Base-by-base conservation (phyloP, 208 protist species). In the Trypanosoma avium region DNA sequence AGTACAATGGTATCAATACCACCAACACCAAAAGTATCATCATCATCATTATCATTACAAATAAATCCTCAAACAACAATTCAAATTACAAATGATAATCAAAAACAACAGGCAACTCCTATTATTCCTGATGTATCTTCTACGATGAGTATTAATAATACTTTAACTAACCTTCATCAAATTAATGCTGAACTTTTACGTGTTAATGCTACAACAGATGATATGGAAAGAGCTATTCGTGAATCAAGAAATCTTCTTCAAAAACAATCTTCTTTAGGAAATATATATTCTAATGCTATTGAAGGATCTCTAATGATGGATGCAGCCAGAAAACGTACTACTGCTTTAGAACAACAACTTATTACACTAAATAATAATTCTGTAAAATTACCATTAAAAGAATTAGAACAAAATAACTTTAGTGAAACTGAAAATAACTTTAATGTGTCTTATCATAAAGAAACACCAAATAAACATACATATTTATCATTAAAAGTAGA, bases 151-250 rank as follows among this genome's bases (percentile, higher is more conserved):
- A 81, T 94, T 56, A 61, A 79, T 32, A 66, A 50, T 38, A 83
- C 77, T 0, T 67, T 91, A 21, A 70, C 69, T 0, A 82, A 82
- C 55, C 67, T 94, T 47, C 47, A 81, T n/a, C 61, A 71, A 22
- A 77, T 94, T 52, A 88, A 90, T 54, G 66, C 68, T 10, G 75
- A 89, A 53, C 50, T 94, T 9, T 63, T 82, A 53, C 75, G 65
- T 9, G 78, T 87, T n/a, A 86, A 79, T 52, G 63, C 64, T 4
- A 90, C 88, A 15, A 67, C 88, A 0, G 88, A 79, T 29, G 76
- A 79, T 1, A 94, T 94, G 84, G 88, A 85, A 32, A 76, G 71
- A 55, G 88, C 88, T 15, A 85, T 94, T 47, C 61, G 73, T 26
- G 84, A 85, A 30, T 90, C 88, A 17, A 71, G 79, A 5, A 75